A percentile compares a stretch with the other conserved stretches of the same genome.
These are phyloP conservation scores for Pseudopyrenochaeta lycopersici DNA, from an alignment of 2,329 filamentous ascomycete genomes.

Conservation along the genomic window DNA sequence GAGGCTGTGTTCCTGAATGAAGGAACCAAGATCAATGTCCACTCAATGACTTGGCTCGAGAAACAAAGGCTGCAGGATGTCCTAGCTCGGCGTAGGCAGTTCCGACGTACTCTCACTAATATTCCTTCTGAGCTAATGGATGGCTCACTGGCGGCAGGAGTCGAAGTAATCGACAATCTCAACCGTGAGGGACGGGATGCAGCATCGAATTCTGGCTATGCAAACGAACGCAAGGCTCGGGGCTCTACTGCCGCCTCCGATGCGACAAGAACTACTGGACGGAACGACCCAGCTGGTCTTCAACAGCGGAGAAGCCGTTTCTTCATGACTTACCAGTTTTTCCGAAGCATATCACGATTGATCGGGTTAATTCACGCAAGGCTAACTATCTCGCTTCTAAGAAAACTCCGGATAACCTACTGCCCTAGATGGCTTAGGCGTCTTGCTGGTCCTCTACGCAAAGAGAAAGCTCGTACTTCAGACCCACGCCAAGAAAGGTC, in stretches of 20 bases:
- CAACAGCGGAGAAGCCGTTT: conserved; percentile 81
- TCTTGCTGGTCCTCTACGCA: conserved; percentile 54
- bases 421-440: conserved; percentile 72
- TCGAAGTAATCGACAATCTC: conserved; percentile 42
- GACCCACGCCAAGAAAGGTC: conserved; percentile 4
- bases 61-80: conserved; percentile 84
- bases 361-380: conserved; percentile 67
- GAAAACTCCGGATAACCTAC: conserved; percentile 66
- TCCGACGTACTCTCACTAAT: conserved; percentile 45
- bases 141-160: conserved; percentile 49
- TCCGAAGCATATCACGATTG: conserved; percentile 76
- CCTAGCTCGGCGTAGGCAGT: conserved; percentile 59
- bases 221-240: conserved; percentile 72
- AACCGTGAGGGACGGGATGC: conserved; percentile 44
- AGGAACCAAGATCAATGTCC: conserved; percentile 77
- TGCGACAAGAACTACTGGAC: conserved; percentile 34
- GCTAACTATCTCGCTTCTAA: conserved; percentile 63
- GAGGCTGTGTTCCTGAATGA: conserved; percentile 97
- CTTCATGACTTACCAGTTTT: conserved; percentile 78
- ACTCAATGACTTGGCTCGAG: conserved; percentile 88
- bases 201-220: conserved; percentile 61
- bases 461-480: conserved; percentile 25
- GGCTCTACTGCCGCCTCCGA: conserved; percentile 35
- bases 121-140: conserved; percentile 55
- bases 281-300: conserved; percentile 76